Evolutionary conservation across 257 asterid genomes (phyloP), one percentile per base, ranked within the genome.

Genomic region (Buddleja alternifolia): DNA sequence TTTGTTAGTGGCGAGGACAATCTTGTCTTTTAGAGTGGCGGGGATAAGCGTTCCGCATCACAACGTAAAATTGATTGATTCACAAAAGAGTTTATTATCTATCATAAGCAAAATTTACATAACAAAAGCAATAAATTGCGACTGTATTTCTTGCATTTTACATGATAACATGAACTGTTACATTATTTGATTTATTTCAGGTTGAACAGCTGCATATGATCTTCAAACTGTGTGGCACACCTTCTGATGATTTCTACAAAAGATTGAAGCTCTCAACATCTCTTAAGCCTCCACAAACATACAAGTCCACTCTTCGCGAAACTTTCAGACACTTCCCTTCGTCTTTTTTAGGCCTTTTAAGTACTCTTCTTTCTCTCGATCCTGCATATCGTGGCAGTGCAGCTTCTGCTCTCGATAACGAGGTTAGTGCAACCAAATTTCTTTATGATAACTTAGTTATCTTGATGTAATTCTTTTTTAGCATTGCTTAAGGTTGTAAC

Each of bases 201-300:
- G 90, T 89, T 39, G 97, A 91, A 75, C 97, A 91, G 81, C 74
- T 88, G 10, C 95, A 88, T 68, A 78, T 67, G 78, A 88, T 90
- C 17, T 90, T 88, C 85, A 86, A 83, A 79, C 88, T 90, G 0
- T 90, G 96, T 57, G 97, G 97, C n/a, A 83, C 96, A 2, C 97
- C 94, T 52, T 10, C 94, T 16, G 90, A 84, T 48, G 94, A 83
- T 17, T 90, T 59, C 69, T 90, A 81, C 66, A 79, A 73, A 71
- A 70, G 65, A 77, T 50, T 74, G 67, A 90, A 79, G 78, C 72
- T 88, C 37, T 80, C 84, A 34, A 76, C 86, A 1, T 81, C 87
- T 7, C 91, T 86, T 24, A 89, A 86, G 63, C 96, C 97, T 48
- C 87, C 92, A 41, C 83, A 86, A 53, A 63, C 78, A 10, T 86